A percentile compares a stretch with the other conserved stretches of the same genome.
phyloP scores from a whole-genome alignment of 2,329 filamentous ascomycete genomes.

The Teratosphaeriaceae sp. region DNA sequence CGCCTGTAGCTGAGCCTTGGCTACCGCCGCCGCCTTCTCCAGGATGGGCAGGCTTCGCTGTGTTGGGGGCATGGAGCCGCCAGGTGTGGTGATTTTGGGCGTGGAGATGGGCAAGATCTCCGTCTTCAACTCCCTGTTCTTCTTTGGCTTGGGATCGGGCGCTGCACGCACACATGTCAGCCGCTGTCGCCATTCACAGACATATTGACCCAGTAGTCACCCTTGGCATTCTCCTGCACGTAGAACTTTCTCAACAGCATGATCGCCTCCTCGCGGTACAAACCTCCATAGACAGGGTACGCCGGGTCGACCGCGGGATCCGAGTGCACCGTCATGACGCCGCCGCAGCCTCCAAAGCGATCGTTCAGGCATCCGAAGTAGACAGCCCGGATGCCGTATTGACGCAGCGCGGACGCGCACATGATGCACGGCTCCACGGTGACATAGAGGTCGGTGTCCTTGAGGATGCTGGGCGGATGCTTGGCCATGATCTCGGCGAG shows the following conservation, averaged over 20 bases:
- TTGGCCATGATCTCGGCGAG: constrained; percentile 59
- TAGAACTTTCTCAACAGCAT: constrained; percentile 91
- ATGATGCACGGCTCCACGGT: constrained; percentile 99
- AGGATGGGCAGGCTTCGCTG: not conserved
- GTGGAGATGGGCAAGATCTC: constrained; percentile 43
- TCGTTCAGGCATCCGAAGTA: constrained; percentile 96
- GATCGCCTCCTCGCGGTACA: constrained; percentile 88
- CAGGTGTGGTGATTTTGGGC: constrained; percentile 6
- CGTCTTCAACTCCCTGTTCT: constrained; percentile 56
- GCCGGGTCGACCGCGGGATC: constrained; percentile 67
- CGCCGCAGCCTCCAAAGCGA: constrained; percentile 92
- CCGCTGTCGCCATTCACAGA: too few species aligned
- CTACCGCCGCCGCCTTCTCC: constrained; percentile 8
- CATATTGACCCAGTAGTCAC: constrained; percentile 60
- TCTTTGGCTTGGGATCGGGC: constrained; percentile 58
- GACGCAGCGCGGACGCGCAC: constrained; percentile 88
- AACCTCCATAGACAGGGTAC: constrained; percentile 77
- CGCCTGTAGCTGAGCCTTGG: not conserved
- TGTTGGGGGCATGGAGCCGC: constrained; percentile 5
- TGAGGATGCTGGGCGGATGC: constrained; percentile 62
- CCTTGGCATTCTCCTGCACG: constrained; percentile 93
- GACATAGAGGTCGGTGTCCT: constrained; percentile 78
- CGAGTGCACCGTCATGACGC: constrained; percentile 82
- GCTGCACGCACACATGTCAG: constrained; percentile 35
- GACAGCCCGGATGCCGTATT: constrained; percentile 80